Conservation (phyloP, 2,329 filamentous ascomycete genomes). For the Xylariaceae sp. region DNA sequence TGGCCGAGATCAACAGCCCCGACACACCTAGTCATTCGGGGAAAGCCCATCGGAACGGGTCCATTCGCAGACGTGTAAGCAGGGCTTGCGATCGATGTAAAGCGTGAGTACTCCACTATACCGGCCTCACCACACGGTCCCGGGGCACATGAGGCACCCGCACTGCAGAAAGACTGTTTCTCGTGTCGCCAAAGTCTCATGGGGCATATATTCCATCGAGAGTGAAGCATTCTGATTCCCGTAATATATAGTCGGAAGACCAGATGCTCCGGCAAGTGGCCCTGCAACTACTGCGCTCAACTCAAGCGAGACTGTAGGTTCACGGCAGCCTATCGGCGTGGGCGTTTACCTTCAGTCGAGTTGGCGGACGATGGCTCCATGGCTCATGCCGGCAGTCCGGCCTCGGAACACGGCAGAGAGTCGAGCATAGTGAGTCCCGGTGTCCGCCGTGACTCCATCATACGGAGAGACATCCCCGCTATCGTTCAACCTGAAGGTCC, state of each 20-base stretch:
- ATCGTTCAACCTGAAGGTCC: too few relatives aligned
- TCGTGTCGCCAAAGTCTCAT: too few relatives aligned
- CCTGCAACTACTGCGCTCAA: neutral
- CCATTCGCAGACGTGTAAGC: neutral
- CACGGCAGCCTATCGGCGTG: neutral
- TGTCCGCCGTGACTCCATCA: too few relatives aligned
- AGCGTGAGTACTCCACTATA: neutral
- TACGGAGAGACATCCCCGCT: too few relatives aligned
- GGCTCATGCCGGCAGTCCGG: too few relatives aligned
- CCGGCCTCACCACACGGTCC: neutral
- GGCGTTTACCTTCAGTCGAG: slow-evolving; percentile 1
- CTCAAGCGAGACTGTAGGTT: neutral
- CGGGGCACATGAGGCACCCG: too few relatives aligned
- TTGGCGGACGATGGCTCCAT: neutral
- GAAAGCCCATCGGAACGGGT: neutral
- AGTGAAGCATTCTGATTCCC: too few relatives aligned
- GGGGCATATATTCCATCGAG: too few relatives aligned
- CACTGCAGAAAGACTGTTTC: too few relatives aligned
- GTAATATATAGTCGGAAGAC: neutral
- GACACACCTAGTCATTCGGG: neutral
- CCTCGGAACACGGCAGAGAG: too few relatives aligned
- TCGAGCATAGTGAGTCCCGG: too few relatives aligned
- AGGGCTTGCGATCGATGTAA: slow-evolving; percentile 1
- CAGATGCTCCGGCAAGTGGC: neutral
- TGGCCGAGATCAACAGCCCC: too few relatives aligned